These are phyloP conservation scores for Lactarius sanguifluus DNA, from an alignment of 768 basidiomycete genomes.

Conservation along the genomic window DNA sequence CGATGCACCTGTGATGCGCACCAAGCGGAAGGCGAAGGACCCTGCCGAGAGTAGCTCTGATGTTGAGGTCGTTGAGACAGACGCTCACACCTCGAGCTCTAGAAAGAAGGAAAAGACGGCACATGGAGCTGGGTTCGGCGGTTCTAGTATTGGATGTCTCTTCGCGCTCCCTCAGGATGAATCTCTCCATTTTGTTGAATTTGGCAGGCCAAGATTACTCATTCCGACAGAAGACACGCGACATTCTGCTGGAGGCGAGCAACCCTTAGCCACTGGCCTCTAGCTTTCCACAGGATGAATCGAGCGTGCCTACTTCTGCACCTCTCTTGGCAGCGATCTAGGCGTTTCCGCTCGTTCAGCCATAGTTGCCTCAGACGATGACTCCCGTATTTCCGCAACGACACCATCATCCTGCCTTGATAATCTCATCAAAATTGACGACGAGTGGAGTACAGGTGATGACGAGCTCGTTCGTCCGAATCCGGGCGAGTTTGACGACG, in stretches of 20 bases:
- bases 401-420: neutral
- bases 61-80: constrained; percentile 28
- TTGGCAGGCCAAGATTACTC: constrained; percentile 23
- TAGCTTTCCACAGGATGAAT: neutral
- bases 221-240: neutral
- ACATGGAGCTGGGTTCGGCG: neutral
- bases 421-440: constrained; percentile 33
- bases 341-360: neutral
- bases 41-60: constrained; percentile 24
- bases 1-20: constrained; percentile 22
- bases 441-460: constrained; percentile 72
- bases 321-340: neutral
- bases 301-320: neutral
- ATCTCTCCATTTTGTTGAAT: constrained; percentile 14
- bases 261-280: neutral
- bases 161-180: neutral
- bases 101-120: constrained; percentile 20
- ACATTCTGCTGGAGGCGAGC: neutral
- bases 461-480: constrained; percentile 52
- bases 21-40: constrained; percentile 25
- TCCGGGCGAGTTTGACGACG: constrained; percentile 33
- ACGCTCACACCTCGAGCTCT: neutral
- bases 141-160: neutral
- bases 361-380: neutral
- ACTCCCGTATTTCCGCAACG: neutral